Conservation (phyloP, 2,329 filamentous ascomycete species). For the Alternaria sp. region DNA sequence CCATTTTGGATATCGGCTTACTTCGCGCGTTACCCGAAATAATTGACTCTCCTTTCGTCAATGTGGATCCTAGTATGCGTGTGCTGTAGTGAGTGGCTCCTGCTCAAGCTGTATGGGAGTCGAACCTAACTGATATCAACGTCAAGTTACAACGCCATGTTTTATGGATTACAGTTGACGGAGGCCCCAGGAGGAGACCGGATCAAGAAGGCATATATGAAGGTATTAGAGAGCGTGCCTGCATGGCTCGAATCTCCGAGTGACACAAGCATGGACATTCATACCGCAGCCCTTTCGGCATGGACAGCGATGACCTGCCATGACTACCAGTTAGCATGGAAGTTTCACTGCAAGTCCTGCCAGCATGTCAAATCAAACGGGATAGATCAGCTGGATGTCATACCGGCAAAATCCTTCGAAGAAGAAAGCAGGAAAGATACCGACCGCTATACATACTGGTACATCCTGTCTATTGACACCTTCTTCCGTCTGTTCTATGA, state of each 20-base stretch:
- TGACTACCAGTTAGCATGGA: constrained; percentile 42
- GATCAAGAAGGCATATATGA: constrained; percentile 35
- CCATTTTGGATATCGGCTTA: constrained; percentile 26
- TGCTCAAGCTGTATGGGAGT: neutral
- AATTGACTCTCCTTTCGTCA: constrained; percentile 38
- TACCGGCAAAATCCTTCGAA: constrained; percentile 28
- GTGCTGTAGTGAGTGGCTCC: constrained; percentile 30
- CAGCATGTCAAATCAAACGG: constrained; percentile 31
- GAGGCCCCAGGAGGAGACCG: constrained; percentile 25
- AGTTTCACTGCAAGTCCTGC: constrained; percentile 41
- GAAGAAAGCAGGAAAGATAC: constrained; percentile 32
- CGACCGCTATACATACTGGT: constrained; percentile 35
- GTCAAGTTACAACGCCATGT: constrained; percentile 33
- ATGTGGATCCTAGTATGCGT: constrained; percentile 33
- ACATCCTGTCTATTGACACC: constrained; percentile 33
- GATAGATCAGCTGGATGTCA: constrained; percentile 33
- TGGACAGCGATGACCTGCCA: constrained; percentile 40
- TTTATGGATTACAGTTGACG: constrained; percentile 31
- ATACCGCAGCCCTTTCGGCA: constrained; percentile 31
- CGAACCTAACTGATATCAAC: neutral
- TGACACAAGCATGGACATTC: constrained; percentile 29
- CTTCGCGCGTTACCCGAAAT: constrained; percentile 35
- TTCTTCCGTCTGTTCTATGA: constrained; percentile 41
- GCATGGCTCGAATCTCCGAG: constrained; percentile 33
- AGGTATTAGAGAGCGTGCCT: constrained; percentile 38